Percentiles rank a stretch among this genome's conserved stretches.
These are phyloP conservation scores for Umbelopsis sp. DNA, from an alignment of 192 early-diverging fungal genomes.

Conservation along the genomic window DNA sequence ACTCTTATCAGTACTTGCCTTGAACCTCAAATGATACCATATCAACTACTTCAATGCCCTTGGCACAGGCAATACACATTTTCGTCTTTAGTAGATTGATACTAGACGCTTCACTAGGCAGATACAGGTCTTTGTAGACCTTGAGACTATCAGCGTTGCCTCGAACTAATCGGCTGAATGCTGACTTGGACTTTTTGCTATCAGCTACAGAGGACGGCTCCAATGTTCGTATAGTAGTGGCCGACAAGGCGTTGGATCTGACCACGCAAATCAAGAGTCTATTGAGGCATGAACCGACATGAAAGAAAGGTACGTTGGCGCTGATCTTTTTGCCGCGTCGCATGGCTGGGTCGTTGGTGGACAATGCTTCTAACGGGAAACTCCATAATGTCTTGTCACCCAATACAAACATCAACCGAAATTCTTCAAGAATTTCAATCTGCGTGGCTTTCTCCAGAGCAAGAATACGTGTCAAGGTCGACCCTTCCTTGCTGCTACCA, in stretches of 20 bases:
- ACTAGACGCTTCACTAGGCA: slow-evolving; percentile 86
- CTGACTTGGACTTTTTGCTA: slow-evolving; percentile 30
- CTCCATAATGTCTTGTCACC: slow-evolving; percentile 71
- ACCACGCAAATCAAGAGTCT: slow-evolving; percentile 35
- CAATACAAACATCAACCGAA: slow-evolving; percentile 78
- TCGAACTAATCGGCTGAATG: slow-evolving; percentile 30
- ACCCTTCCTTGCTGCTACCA: slow-evolving; percentile 46
- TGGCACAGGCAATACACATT: slow-evolving; percentile 86
- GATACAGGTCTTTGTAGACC: slow-evolving; percentile 76
- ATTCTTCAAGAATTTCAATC: slow-evolving; percentile 81
- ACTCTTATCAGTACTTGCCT: slow-evolving; percentile 32
- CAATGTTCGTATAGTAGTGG: slow-evolving; percentile 32
- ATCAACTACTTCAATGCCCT: slow-evolving; percentile 94
- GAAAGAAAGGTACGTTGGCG: slow-evolving; percentile 35
- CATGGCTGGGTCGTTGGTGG: slow-evolving; percentile 24
- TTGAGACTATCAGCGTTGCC: slow-evolving; percentile 25
- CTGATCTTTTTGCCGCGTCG: slow-evolving; percentile 37
- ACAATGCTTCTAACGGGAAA: slow-evolving; percentile 55
- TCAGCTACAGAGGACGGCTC: slow-evolving; percentile 25
- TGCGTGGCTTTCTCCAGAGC: slow-evolving; percentile 80
- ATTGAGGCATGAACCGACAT: slow-evolving; percentile 34
- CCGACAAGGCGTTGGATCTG: slow-evolving; percentile 27
- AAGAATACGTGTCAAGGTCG: slow-evolving; percentile 58
- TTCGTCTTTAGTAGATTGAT: slow-evolving; percentile 83
- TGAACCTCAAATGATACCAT: slow-evolving; percentile 85